These are phyloP conservation scores for Cladosporium sp. DNA, from an alignment of 2,329 filamentous ascomycete genomes.

Conservation along the genomic window DNA sequence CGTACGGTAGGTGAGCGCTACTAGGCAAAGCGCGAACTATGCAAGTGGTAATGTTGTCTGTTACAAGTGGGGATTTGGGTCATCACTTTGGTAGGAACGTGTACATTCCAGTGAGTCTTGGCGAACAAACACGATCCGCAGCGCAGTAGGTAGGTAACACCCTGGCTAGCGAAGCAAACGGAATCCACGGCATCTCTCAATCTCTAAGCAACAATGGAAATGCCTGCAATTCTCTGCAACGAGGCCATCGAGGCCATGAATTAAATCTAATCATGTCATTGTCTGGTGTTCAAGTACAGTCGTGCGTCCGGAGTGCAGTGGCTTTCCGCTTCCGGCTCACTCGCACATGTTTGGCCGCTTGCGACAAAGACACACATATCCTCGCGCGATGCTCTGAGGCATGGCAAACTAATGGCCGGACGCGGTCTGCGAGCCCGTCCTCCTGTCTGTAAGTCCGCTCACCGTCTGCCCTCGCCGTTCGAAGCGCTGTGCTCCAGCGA, in stretches of 20 bases:
- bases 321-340: constrained; percentile 11
- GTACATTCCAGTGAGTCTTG: neutral
- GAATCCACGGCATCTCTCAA: neutral
- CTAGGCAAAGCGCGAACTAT: too few relatives aligned
- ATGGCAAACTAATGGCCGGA: neutral
- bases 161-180: neutral
- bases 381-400: neutral
- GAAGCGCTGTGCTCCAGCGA: too few relatives aligned
- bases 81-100: neutral
- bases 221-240: too few relatives aligned
- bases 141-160: neutral
- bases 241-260: too few relatives aligned
- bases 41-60: too few relatives aligned
- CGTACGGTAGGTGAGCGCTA: too few relatives aligned
- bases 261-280: neutral
- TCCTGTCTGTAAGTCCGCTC: neutral
- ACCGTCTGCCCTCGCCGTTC: neutral
- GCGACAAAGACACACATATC: constrained; percentile 20
- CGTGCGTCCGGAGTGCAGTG: neutral
- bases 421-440: neutral
- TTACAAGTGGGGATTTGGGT: too few relatives aligned
- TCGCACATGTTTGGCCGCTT: constrained; percentile 19
- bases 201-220: neutral
- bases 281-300: neutral
- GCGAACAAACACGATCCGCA: neutral